Percentiles rank a stretch among this genome's conserved stretches.
Conservation (phyloP, 2,329 filamentous ascomycete genomes). For the Fusarium setosum region DNA sequence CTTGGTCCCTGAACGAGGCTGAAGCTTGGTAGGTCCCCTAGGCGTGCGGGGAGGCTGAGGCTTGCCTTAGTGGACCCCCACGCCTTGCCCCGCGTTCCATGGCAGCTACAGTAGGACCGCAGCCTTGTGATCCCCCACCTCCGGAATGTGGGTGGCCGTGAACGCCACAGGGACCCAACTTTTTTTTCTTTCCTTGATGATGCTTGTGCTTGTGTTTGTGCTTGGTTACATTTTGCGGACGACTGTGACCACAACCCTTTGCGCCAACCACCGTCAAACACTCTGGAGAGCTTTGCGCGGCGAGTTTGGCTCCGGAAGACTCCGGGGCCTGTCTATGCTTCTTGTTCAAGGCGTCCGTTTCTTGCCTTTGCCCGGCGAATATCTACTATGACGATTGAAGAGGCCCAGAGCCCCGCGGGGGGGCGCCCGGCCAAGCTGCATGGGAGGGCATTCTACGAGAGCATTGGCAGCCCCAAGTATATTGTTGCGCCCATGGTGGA, state of each 20-base stretch:
- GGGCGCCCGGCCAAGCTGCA: conserved; percentile 69
- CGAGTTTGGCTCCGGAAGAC: conserved; percentile 37
- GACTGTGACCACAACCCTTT: conserved; percentile 3
- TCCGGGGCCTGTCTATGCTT: conserved; percentile 31
- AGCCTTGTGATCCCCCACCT: conserved; percentile 24
- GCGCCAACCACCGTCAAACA: conserved; percentile 17
- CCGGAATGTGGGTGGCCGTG: conserved; percentile 17
- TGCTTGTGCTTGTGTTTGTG: background rate
- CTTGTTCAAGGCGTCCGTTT: background rate
- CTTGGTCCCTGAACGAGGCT: conserved; percentile 16
- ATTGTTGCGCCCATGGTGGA: conserved; percentile 98
- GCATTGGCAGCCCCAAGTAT: conserved; percentile 89
- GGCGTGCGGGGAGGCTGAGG: conserved; percentile 8
- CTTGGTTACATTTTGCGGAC: background rate
- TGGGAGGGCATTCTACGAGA: conserved; percentile 93
- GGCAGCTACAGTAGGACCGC: conserved; percentile 27
- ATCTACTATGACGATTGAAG: conserved; percentile 47
- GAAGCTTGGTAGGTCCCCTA: background rate
- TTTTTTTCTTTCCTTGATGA: conserved; percentile 21
- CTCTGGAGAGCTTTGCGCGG: conserved; percentile 34
- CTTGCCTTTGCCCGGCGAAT: conserved; percentile 27
- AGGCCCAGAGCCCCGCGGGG: conserved; percentile 30
- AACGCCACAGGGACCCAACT: background rate
- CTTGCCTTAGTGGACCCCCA: conserved; percentile 8
- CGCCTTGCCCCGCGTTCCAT: conserved; percentile 26